Conservation (phyloP, 768 basidiomycete species). For the Hemileccinum rubropunctum region DNA sequence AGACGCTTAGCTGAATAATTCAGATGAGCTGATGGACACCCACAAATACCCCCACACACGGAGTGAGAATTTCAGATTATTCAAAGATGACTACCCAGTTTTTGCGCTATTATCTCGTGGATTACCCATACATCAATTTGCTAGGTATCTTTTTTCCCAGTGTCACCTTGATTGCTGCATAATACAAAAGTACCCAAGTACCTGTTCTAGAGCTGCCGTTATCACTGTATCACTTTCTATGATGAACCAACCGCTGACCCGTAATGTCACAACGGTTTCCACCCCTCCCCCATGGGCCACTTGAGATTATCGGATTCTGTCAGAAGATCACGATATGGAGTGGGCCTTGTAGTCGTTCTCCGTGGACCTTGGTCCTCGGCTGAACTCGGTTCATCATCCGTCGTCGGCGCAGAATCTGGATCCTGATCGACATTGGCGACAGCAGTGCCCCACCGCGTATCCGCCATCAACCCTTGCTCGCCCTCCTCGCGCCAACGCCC, state of each 20-base stretch:
- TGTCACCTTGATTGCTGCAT: conserved; percentile 5
- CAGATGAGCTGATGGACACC: conserved; percentile 7
- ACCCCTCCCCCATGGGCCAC: conserved; percentile 59
- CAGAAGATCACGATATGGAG: conserved; percentile 13
- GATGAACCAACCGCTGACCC: neutral
- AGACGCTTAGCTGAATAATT: neutral
- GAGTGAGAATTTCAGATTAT: neutral
- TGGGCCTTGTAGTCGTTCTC: neutral
- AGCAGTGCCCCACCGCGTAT: conserved; percentile 28
- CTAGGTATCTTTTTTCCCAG: conserved; percentile 24
- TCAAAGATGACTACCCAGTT: neutral
- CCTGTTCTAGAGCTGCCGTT: conserved; percentile 3
- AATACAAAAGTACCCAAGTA: conserved; percentile 17
- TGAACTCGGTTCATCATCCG: conserved; percentile 26
- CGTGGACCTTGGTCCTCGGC: conserved; percentile 13
- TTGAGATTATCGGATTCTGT: conserved; percentile 49
- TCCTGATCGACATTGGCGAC: conserved; percentile 22
- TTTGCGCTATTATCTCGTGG: conserved; percentile 14
- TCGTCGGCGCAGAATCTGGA: conserved; percentile 19
- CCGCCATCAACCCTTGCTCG: conserved; percentile 38
- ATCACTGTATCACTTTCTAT: neutral
- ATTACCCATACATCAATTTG: conserved; percentile 13
- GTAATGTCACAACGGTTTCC: conserved; percentile 39
- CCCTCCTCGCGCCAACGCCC: conserved; percentile 34
- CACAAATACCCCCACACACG: neutral